Base-by-base conservation (phyloP, 768 basidiomycete genomes). In the Wakefieldia striispora region DNA sequence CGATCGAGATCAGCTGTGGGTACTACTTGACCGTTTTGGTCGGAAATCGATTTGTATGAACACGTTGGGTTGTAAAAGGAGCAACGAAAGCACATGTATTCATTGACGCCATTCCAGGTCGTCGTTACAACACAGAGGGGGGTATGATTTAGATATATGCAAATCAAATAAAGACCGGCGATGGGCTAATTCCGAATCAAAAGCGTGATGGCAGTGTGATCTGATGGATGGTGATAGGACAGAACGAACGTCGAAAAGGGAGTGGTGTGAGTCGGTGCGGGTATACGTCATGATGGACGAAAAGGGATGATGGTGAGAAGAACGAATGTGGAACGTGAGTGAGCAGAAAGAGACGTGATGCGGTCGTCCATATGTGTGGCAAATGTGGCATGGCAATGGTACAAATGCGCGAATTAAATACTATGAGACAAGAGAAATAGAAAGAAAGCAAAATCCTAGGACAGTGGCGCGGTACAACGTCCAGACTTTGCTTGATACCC, bases 351-450 rank as follows among this genome's bases (percentile, higher is more conserved):
- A 33, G 31, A 33, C 3, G 51, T 31, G 43, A 36, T 37, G 41
- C 39, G 40, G 6, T 38, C 35, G 34, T 50, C 27, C 37, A 41
- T 47, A 37, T 17, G 33, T 43, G 27, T 23, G 37, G 27, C 17
- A 43, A 27, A 13, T 33, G 21, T 16, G 37, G 56, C 41, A 50
- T 35, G 49, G 37, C 48, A 34, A 51, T 63, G 60, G 46, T 64
- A 65, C 62, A 59, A 38, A 35, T 63, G 57, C 49, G 57, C 29
- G 47, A 57, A 63, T 55, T 65, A 65, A 59, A 64, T 59, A 64
- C 19, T 61, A 64, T 61, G 53, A 49, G 36, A 64, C 59, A 61
- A 6, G 16, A 19, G 24, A 40, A 40, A 55, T 5, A 9, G 9
- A 50, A 46, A 36, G 14, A 8, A 12, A 27, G 40, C 33, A 29